These are phyloP conservation scores for Chaetomium tenue DNA, from an alignment of 495 filamentous ascomycete species.

Conservation along the genomic window DNA sequence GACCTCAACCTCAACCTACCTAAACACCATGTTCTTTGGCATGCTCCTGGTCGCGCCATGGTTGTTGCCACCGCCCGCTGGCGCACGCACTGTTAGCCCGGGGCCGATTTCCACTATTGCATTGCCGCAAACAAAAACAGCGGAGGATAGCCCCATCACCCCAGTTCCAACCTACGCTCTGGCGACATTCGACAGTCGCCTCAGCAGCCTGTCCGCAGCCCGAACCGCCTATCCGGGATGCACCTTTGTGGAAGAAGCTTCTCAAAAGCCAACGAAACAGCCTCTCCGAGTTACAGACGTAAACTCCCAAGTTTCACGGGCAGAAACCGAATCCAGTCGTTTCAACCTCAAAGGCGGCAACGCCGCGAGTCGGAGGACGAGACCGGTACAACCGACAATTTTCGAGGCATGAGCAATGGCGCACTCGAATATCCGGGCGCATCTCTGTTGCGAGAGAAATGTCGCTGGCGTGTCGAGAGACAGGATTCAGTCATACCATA, in stretches of 20 bases:
- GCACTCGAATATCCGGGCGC: background rate
- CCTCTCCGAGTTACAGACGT: background rate
- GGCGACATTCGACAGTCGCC: background rate
- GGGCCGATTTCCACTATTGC: background rate
- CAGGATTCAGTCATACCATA: too few species aligned
- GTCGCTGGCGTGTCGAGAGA: too few species aligned
- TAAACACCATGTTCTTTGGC: background rate
- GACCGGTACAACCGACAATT: background rate
- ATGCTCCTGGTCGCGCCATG: background rate
- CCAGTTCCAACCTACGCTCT: background rate
- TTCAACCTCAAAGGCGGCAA: background rate
- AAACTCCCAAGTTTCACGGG: background rate
- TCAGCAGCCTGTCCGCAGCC: background rate
- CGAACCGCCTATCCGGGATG: background rate
- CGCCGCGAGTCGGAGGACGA: background rate
- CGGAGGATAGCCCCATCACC: background rate
- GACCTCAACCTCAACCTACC: background rate
- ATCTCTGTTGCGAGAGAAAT: background rate
- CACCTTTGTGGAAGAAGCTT: background rate
- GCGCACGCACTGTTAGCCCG: background rate
- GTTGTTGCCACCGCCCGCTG: background rate
- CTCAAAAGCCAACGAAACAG: background rate
- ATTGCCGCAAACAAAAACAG: background rate
- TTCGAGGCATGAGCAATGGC: background rate
- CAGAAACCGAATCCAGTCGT: background rate